Evolutionary conservation across 1,284 basidiomycete genomes (phyloP), one percentile per base, ranked within the genome.

Genomic region (Sparassis latifolia): DNA sequence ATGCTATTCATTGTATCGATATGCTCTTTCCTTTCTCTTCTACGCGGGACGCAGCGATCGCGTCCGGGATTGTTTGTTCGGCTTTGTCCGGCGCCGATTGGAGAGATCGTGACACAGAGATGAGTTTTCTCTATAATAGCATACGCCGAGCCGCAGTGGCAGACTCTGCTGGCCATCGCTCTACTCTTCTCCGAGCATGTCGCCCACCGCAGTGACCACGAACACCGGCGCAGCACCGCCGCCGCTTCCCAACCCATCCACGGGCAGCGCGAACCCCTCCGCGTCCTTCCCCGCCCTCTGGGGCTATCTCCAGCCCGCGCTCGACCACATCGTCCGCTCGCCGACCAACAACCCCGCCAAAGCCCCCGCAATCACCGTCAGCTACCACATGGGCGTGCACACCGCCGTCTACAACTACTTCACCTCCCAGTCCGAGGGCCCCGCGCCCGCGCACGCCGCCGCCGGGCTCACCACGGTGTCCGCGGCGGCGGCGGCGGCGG

Each of bases 391-490:
- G 64, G 83, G 84, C 51, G 82, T 89, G 43, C 84, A 88, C 66
- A 85, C 86, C 28, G 82, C 84, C 30, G 81, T 80, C 49, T 89
- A 88, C 72, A 86, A 87, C 70, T 88, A 86, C 76, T 86, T 87
- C 65, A 84, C 83, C 45, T 65, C 78, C 20, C 77, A 82, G 65
- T 76, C 74, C 54, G 79, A 83, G 50, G 48, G 55, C 40, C 43
- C 50, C 39, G 4, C 51, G 29, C 38, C 50, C 29, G 41, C 44
- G 59, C 65, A 67, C 48, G 61, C 68, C 46, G 69, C 67, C 41
- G 45, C 62, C 42, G 58, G 58, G 31, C 58, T 61, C 43, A 45
- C 64, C 6, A 48, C 48, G 2, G 53, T 56, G 57, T 47, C 55
- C 61, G 55, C 52, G 50, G 52, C 38, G 39, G 44, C 51, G 55